Base-by-base conservation (phyloP, 23 red algal species). In the Agarophyton chilense region DNA sequence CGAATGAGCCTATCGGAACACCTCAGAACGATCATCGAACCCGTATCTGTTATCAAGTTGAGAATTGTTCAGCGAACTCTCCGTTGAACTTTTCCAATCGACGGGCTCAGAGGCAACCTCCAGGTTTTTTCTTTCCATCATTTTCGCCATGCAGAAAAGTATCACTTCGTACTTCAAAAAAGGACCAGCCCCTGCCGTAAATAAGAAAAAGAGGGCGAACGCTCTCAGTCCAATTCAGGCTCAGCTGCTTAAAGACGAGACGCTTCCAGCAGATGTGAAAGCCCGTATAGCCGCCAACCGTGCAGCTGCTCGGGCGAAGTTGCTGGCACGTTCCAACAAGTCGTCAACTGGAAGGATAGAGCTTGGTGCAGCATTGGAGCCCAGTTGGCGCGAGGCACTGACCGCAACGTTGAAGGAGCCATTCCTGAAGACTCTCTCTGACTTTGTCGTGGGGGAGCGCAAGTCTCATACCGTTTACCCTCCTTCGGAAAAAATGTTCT, bases 261-360 rank as follows among this genome's bases (percentile, higher is more conserved):
- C 53, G 22, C 53, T 89, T 19, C 35, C 85, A 18, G 63, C 85
- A 44, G 76, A 91, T 33, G 77, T 91, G 40, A 73, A 82, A 26
- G 91, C 91, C 10, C 91, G 91, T 47, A 94, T 94, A 21, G 81
- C 64, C 19, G 91, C 91, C 49, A 86, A 84, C 54, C 49, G 91
- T 1, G 81, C 74, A 32, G 91, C 91, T 22, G 91, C 91, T 17
- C 70, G 58, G 29, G 91, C 91, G 33, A 92, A 92, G 47, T 79
- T 83, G 0, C 35, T 84, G 53, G 89, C 89, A 61, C 78, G 79
- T 22, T 28, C 78, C 4, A 29, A 18, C 18, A 56, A 70, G 38
- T 40, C 18, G 18, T 41, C 21, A n/a, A 68, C 47, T 24, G 57
- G 54, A 24, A 94, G 40, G 53, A 47, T 71, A 32, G 71, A 55